Percentiles rank a stretch among this genome's conserved stretches.
phyloP scores from a whole-genome alignment of 805 yeast species.

The Candida nitratophila region DNA sequence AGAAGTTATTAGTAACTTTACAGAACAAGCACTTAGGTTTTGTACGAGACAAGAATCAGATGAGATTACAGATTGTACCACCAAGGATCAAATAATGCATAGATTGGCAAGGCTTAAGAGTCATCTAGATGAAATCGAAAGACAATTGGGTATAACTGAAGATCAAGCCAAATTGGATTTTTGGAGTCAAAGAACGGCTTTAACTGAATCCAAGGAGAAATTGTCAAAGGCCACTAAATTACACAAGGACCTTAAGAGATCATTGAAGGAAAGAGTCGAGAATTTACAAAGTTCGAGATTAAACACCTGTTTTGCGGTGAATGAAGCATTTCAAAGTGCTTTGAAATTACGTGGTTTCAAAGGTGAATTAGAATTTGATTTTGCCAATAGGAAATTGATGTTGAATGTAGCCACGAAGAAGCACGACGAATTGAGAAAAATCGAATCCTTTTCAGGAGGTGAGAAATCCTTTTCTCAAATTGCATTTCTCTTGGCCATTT shows the following conservation, averaged over 20 bases:
- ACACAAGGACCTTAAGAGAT: constrained; percentile 22
- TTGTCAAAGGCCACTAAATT: constrained; percentile 27
- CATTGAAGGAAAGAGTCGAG: constrained; percentile 36
- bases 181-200: constrained; percentile 34
- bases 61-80: constrained; percentile 28
- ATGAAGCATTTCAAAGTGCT: constrained; percentile 50
- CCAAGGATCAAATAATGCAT: constrained; percentile 38
- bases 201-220: constrained; percentile 34
- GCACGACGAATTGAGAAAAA: constrained; percentile 54
- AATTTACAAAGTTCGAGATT: constrained; percentile 34
- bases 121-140: constrained; percentile 46
- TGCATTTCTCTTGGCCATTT: constrained; percentile 77
- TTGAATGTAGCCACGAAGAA: constrained; percentile 57
- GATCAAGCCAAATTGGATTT: constrained; percentile 48
- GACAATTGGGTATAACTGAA: constrained; percentile 44
- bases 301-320: constrained; percentile 40
- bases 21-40: constrained; percentile 27
- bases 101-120: constrained; percentile 41
- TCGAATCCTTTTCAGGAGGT: constrained; percentile 90
- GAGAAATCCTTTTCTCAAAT: constrained; percentile 93
- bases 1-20: constrained; percentile 19
- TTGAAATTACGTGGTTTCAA: constrained; percentile 61
- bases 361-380: constrained; percentile 66
- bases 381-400: constrained; percentile 39
- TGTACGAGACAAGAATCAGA: constrained; percentile 44